Evolutionary conservation across 371 early-diverging fungal species (phyloP).

Genomic region (Rhizopus delemar): DNA sequence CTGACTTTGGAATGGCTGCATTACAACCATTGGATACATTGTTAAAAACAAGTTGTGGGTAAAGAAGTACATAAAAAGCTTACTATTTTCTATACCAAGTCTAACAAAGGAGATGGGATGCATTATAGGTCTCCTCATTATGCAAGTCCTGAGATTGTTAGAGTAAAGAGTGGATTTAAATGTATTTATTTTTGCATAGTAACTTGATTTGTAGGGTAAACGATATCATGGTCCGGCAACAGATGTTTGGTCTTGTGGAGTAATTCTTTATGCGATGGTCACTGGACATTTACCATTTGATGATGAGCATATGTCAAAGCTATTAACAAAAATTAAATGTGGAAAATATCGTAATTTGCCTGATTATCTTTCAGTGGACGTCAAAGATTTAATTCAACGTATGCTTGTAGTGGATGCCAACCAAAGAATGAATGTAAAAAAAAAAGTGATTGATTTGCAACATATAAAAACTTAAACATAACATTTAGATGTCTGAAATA

Average conservation of each 20-base stretch:
- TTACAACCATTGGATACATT: constrained; percentile 62
- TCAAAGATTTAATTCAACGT: constrained; percentile 60
- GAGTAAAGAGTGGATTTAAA: constrained; percentile 11
- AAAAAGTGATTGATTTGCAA: neutral
- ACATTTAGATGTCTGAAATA: constrained; percentile 35
- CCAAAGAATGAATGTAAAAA: constrained; percentile 53
- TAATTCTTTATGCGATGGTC: constrained; percentile 86
- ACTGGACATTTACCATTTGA: constrained; percentile 93
- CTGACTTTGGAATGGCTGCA: constrained; percentile 85
- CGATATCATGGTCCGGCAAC: constrained; percentile 81
- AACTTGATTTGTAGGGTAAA: constrained; percentile 33
- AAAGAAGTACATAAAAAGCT: constrained; percentile 7
- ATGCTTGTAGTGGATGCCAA: constrained; percentile 59
- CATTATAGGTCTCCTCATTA: constrained; percentile 35
- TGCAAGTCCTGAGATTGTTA: constrained; percentile 42
- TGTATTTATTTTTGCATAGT: no score
- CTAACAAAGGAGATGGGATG: no score
- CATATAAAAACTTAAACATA: neutral
- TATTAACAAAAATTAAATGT: constrained; percentile 68
- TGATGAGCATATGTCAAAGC: constrained; percentile 78
- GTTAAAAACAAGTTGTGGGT: constrained; percentile 80
- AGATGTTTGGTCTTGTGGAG: constrained; percentile 93
- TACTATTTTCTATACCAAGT: neutral
- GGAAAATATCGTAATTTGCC: constrained; percentile 58
- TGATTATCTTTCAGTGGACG: constrained; percentile 58